Base-by-base conservation (phyloP, 108 stramenopile genomes). In the Cyclotella baltica region DNA sequence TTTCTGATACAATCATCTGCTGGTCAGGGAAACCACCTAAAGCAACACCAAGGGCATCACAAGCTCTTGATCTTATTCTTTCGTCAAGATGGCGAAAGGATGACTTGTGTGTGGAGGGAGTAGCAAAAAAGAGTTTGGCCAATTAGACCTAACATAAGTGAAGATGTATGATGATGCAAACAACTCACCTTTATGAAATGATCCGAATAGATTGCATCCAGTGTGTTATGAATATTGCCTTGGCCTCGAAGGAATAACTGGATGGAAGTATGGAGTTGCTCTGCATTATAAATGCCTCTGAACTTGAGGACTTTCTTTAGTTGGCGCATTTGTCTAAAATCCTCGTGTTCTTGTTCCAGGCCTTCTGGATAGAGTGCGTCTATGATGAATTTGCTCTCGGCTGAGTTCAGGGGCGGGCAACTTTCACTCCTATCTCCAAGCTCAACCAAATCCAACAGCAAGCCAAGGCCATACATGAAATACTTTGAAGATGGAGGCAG, bases 331-430 rank as follows among this genome's bases (percentile, higher is more conserved):
- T 28, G n/a, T 25, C 50, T 62, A 73, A 73, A 77, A 51, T 83
- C 76, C 15, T 77, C 53, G 47, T 69, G 77, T 18, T 77, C 75
- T 40, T 73, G 70, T 19, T 36, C 58, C 16, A 72, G 2, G 5
- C 76, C 83, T 46, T 83, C 83, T 34, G 76, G 83, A 69, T 83
- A 69, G 8, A 83, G 38, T 6, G 70, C 59, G 33, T 83, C 72
- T 15, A 77, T 64, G 30, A 83, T 64, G 51, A 63, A 53, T 36
- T 68, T 76, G 55, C 76, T 63, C 47, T 83, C 83, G 11, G 51
- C 61, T 61, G 29, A n/a, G 27, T 52, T 62, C 0, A 83, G 69
- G 1, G 72, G 47, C 18, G 47, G 67, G 40, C 71, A 55, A 48
- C 72, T 63, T 46, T 76, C 76, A 34, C 72, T 66, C 25, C 52